These are phyloP conservation scores for Ascochyta lentis DNA, from an alignment of 2,329 filamentous ascomycete species.

Conservation along the genomic window DNA sequence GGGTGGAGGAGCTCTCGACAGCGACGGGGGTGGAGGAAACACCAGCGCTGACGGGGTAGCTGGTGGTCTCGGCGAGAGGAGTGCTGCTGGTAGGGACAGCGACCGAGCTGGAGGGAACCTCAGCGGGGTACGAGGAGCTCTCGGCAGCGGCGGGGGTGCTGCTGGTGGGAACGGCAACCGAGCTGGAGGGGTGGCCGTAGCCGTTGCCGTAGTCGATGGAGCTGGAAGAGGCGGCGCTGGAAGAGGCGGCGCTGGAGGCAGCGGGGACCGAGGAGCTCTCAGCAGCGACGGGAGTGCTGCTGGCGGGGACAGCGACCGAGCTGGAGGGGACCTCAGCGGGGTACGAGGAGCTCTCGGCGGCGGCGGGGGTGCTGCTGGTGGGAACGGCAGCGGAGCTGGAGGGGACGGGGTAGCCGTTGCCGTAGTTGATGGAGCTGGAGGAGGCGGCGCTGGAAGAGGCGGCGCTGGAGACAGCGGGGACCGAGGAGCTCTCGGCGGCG, in stretches of 20 bases:
- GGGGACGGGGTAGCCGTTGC: constrained; percentile 1
- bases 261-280: constrained; percentile 13
- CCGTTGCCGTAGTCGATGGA: not conserved
- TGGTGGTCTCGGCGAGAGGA: constrained; percentile 9
- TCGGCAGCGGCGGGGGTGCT: not conserved
- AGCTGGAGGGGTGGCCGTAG: constrained; percentile 1
- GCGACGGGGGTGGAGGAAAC: constrained; percentile 10
- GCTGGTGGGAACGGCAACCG: not conserved
- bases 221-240: not conserved
- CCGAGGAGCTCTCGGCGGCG: constrained; percentile 15
- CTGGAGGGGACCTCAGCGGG: constrained; percentile 5
- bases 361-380: not conserved
- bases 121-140: constrained; percentile 5
- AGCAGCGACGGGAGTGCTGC: not conserved
- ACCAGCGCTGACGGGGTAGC: constrained; percentile 1
- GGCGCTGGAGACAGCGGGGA: not conserved
- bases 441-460: no score
- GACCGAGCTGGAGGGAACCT: constrained; percentile 2
- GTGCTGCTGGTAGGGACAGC: not conserved
- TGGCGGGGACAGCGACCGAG: not conserved
- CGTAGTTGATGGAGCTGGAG: not conserved
- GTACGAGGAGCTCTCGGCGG: constrained; percentile 8
- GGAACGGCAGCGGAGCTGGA: constrained; percentile 1
- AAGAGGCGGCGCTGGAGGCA: not conserved
- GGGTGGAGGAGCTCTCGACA: constrained; percentile 15